Percentiles rank a stretch among this genome's conserved stretches.
Conservation (phyloP, 2,329 filamentous ascomycete genomes). For the Monilinia laxa region DNA sequence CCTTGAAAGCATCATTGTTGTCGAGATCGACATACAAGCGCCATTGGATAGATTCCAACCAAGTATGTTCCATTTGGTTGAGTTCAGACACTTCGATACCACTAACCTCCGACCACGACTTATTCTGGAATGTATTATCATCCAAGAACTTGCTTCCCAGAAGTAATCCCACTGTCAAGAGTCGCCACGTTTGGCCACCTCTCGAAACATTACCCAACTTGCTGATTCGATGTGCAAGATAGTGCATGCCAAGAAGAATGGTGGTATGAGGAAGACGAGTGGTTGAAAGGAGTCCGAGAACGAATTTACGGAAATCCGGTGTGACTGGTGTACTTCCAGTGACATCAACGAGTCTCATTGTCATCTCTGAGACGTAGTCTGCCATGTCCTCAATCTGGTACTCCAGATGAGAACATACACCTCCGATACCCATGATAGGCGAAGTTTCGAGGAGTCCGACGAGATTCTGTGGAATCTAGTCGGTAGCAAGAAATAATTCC, state of each 20-base stretch:
- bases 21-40: slow-evolving; percentile 67
- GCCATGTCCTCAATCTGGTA: slow-evolving; percentile 79
- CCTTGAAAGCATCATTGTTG: slow-evolving; percentile 60
- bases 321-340: slow-evolving; percentile 51
- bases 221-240: slow-evolving; percentile 64
- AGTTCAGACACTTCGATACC: slow-evolving; percentile 67
- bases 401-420: slow-evolving; percentile 71
- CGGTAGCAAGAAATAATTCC: slow-evolving; percentile 36
- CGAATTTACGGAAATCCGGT: slow-evolving; percentile 70
- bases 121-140: slow-evolving; percentile 77
- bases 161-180: slow-evolving; percentile 67
- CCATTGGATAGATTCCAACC: slow-evolving; percentile 66
- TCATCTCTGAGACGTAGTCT: slow-evolving; percentile 72
- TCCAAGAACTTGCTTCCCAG: slow-evolving; percentile 76
- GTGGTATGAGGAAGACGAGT: slow-evolving; percentile 71
- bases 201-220: slow-evolving; percentile 49
- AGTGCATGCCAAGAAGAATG: slow-evolving; percentile 68
- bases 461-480: slow-evolving; percentile 38
- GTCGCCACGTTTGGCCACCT: slow-evolving; percentile 63
- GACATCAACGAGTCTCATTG: slow-evolving; percentile 65
- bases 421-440: slow-evolving; percentile 48
- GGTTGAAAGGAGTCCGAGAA: slow-evolving; percentile 68
- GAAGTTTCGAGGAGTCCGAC: slow-evolving; percentile 32
- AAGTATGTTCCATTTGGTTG: slow-evolving; percentile 67
- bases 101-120: slow-evolving; percentile 75